A percentile compares a stretch with the other conserved stretches of the same genome.
These are phyloP conservation scores for Periconia digitata DNA, from an alignment of 2,329 filamentous ascomycete species.

Conservation along the genomic window DNA sequence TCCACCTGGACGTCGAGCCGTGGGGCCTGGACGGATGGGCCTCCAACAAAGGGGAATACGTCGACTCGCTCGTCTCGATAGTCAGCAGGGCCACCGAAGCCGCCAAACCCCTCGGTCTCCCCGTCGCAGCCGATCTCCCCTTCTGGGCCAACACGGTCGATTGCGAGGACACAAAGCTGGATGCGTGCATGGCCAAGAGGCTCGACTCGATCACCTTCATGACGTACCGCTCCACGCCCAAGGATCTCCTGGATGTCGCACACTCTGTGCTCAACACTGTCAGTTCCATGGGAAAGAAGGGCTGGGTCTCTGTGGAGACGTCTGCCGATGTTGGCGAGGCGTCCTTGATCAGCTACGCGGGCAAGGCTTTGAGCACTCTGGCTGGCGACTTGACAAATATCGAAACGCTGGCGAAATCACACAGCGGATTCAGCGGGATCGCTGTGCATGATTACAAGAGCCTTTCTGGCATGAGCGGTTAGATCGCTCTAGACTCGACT, in stretches of 20 bases:
- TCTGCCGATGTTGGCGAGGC: slow-evolving; percentile 1
- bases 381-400: slow-evolving; percentile 5
- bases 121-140: slow-evolving; percentile 10
- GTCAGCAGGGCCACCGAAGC: slow-evolving; percentile 1
- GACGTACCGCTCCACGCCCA: slow-evolving; percentile 11
- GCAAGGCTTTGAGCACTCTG: slow-evolving; percentile 7
- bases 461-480: slow-evolving; percentile 1
- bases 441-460: slow-evolving; percentile 11
- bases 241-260: slow-evolving; percentile 6
- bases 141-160: slow-evolving; percentile 12
- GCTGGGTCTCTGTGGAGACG: slow-evolving; percentile 12
- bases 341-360: slow-evolving; percentile 10
- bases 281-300: neutral
- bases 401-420: slow-evolving; percentile 2
- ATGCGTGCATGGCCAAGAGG: slow-evolving; percentile 6
- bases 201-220: slow-evolving; percentile 12
- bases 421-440: slow-evolving; percentile 7
- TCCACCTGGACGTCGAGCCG: slow-evolving; percentile 13
- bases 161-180: slow-evolving; percentile 9
- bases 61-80: slow-evolving; percentile 5
- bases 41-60: slow-evolving; percentile 5
- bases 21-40: slow-evolving; percentile 10
- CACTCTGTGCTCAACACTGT: slow-evolving; percentile 4
- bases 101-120: slow-evolving; percentile 2
- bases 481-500: no score